Percentiles rank a stretch among this genome's conserved stretches.
These are phyloP conservation scores for Exidia glandulosa DNA, from an alignment of 768 basidiomycete genomes.

Conservation along the genomic window DNA sequence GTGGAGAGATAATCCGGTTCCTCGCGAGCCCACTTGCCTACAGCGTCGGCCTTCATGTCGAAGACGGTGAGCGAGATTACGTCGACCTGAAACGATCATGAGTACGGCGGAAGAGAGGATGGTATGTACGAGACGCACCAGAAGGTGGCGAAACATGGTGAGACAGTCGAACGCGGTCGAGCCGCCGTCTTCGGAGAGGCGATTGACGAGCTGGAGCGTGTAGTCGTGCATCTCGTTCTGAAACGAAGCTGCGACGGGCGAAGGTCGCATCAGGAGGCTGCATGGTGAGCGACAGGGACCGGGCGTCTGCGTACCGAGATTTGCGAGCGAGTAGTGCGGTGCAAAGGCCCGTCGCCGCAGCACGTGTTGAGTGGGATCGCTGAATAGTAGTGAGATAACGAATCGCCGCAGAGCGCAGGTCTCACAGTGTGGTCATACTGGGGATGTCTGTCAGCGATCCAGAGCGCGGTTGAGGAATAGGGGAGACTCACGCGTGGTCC, in stretches of 20 bases:
- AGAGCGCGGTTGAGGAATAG: slow-evolving; percentile 9
- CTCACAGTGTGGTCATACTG: slow-evolving; percentile 65
- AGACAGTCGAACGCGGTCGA: not conserved
- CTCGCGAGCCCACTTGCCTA: slow-evolving; percentile 56
- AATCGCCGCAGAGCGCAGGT: not conserved
- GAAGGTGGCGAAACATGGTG: slow-evolving; percentile 10
- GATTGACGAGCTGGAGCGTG: slow-evolving; percentile 46
- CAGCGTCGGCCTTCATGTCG: slow-evolving; percentile 60
- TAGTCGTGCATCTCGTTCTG: slow-evolving; percentile 61
- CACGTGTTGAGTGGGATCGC: slow-evolving; percentile 54
- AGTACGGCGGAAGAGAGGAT: too few relatives aligned
- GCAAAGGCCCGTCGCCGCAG: slow-evolving; percentile 67
- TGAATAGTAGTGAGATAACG: not conserved
- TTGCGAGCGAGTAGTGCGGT: slow-evolving; percentile 56
- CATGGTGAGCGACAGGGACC: not conserved
- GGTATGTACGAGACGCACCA: slow-evolving; percentile 47
- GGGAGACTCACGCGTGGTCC: slow-evolving; percentile 54
- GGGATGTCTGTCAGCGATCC: slow-evolving; percentile 7
- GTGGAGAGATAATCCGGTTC: slow-evolving; percentile 56
- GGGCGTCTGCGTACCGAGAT: slow-evolving; percentile 29
- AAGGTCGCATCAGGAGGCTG: not conserved
- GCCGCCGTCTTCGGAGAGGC: not conserved
- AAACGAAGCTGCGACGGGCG: slow-evolving; percentile 30
- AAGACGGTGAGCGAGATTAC: slow-evolving; percentile 57
- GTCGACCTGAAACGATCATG: slow-evolving; percentile 70